Evolutionary conservation across 805 yeast species (phyloP).

Genomic region (Brettanomyces sp.): DNA sequence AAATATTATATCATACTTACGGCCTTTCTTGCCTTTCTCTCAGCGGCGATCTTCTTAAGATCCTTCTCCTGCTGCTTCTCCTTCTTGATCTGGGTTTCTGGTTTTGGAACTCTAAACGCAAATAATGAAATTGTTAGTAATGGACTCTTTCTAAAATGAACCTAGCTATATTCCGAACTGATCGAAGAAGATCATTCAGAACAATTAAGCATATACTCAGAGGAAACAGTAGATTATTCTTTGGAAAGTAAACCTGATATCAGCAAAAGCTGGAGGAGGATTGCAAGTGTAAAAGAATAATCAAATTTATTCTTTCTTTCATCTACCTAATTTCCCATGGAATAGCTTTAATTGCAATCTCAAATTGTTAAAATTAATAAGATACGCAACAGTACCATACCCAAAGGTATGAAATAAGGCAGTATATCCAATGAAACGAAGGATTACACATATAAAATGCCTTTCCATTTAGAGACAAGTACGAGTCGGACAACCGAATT

Average conservation of each 20-base stretch:
- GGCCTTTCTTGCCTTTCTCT: slow-evolving; percentile 65
- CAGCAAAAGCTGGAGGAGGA: slow-evolving; percentile 1
- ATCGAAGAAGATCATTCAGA: slow-evolving; percentile 20
- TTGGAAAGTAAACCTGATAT: background rate
- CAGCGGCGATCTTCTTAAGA: slow-evolving; percentile 72
- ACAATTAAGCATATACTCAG: slow-evolving; percentile 17
- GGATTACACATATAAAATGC: slow-evolving; percentile 3
- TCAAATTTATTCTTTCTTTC: background rate
- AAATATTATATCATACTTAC: slow-evolving; percentile 43
- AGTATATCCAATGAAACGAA: background rate
- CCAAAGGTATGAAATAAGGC: background rate
- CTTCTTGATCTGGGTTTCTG: slow-evolving; percentile 84
- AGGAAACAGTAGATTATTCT: slow-evolving; percentile 20
- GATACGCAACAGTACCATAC: slow-evolving; percentile 1
- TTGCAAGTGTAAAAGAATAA: too few species aligned
- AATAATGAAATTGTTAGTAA: slow-evolving; percentile 8
- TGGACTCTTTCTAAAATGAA: background rate
- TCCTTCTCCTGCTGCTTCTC: slow-evolving; percentile 70
- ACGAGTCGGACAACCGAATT: slow-evolving; percentile 20
- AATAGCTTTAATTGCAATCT: slow-evolving; percentile 20
- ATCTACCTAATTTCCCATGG: slow-evolving; percentile 22
- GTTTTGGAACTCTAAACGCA: slow-evolving; percentile 38
- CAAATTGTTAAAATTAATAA: slow-evolving; percentile 5
- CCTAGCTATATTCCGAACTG: slow-evolving; percentile 16
- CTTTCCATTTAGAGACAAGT: slow-evolving; percentile 23